Evolutionary conservation across 2,329 filamentous ascomycete genomes (phyloP).

Genomic region (Curvularia sp.): DNA sequence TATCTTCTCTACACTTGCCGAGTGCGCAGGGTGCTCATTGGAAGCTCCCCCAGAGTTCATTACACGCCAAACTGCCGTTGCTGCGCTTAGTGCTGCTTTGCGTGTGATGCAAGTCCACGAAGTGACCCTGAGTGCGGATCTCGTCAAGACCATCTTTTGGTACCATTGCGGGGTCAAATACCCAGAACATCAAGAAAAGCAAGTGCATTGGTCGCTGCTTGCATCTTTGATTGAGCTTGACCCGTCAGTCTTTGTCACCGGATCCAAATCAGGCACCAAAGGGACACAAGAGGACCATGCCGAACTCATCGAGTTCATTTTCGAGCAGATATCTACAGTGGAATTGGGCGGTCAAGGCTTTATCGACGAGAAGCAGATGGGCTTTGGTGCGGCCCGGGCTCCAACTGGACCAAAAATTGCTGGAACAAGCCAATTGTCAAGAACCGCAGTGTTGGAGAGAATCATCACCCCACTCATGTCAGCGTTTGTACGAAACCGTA

Average conservation of each 20-base stretch:
- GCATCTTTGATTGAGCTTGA: slow-evolving; percentile 46
- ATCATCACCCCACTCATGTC: slow-evolving; percentile 45
- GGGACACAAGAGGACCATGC: slow-evolving; percentile 22
- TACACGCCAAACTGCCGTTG: slow-evolving; percentile 29
- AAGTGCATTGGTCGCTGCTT: slow-evolving; percentile 43
- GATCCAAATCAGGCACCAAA: slow-evolving; percentile 25
- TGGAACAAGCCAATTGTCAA: background rate
- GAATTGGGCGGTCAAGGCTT: slow-evolving; percentile 24
- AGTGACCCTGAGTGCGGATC: slow-evolving; percentile 36
- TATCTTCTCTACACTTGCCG: slow-evolving; percentile 48
- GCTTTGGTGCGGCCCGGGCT: background rate
- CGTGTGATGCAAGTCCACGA: slow-evolving; percentile 34
- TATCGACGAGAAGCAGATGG: slow-evolving; percentile 6
- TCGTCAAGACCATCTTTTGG: slow-evolving; percentile 46
- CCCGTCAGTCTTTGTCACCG: slow-evolving; percentile 41
- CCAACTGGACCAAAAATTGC: background rate
- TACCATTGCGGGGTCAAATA: slow-evolving; percentile 46
- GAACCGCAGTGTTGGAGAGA: slow-evolving; percentile 18
- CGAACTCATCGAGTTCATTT: slow-evolving; percentile 41
- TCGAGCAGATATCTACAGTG: slow-evolving; percentile 38
- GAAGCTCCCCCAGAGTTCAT: slow-evolving; percentile 31
- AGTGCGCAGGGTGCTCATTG: slow-evolving; percentile 45
- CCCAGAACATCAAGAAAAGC: slow-evolving; percentile 26
- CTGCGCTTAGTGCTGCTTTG: slow-evolving; percentile 37
- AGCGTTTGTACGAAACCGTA: slow-evolving; percentile 45